Percentiles rank a stretch among this genome's conserved stretches.
Conservation (phyloP, 306 rosid species). For the Castanea sativa region DNA sequence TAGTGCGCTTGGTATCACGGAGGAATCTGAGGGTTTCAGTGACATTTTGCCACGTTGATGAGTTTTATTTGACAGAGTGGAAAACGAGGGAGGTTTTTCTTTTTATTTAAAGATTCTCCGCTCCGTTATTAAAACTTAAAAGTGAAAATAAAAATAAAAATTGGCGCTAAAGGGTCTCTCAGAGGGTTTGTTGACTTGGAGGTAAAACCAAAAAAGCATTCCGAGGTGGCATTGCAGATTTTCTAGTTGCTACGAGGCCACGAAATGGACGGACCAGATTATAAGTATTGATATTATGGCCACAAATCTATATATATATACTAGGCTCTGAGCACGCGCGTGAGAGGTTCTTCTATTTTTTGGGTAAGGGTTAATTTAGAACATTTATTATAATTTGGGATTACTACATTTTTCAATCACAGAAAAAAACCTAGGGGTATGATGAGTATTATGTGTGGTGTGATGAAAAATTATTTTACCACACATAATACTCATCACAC, state of each 20-base stretch:
- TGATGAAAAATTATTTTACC: too few relatives aligned
- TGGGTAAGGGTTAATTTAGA: too few relatives aligned
- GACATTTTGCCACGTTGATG: constrained; percentile 15
- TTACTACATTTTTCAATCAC: too few relatives aligned
- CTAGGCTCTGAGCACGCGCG: too few relatives aligned
- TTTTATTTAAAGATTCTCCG: constrained; percentile 19
- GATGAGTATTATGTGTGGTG: too few relatives aligned
- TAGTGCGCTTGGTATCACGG: not conserved
- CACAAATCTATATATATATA: too few relatives aligned
- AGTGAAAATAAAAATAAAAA: constrained; percentile 13
- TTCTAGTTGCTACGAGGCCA: not conserved
- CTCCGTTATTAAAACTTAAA: constrained; percentile 1
- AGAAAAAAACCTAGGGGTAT: too few relatives aligned
- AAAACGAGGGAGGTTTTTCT: constrained; percentile 7
- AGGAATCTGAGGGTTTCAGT: not conserved
- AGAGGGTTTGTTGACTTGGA: constrained; percentile 25
- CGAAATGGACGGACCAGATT: constrained; percentile 10
- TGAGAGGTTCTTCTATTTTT: too few relatives aligned
- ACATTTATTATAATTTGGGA: too few relatives aligned
- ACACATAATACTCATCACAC: too few relatives aligned
- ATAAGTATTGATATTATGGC: too few relatives aligned
- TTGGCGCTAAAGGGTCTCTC: constrained; percentile 58
- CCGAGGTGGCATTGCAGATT: not conserved
- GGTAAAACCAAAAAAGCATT: not conserved
- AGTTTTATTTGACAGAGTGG: not conserved